phyloP scores from a whole-genome alignment of 495 filamentous ascomycete species.

The Neurospora sp. region DNA sequence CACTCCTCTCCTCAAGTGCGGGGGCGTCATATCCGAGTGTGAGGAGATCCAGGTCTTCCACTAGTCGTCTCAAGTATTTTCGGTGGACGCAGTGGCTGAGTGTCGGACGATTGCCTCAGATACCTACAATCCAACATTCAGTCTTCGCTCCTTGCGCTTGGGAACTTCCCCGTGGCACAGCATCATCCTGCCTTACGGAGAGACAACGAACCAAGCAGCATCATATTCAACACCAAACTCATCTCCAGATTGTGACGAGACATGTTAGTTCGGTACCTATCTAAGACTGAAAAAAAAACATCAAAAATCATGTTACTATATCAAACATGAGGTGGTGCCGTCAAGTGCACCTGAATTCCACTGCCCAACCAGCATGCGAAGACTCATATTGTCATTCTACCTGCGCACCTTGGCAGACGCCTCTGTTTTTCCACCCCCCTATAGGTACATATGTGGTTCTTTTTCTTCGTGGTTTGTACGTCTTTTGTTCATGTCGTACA shows the following conservation, averaged over 20 bases:
- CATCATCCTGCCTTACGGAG: background rate
- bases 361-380: background rate
- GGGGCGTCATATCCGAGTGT: background rate
- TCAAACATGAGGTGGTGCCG: background rate
- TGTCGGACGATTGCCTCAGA: background rate
- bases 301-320: background rate
- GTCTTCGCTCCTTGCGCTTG: background rate
- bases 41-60: background rate
- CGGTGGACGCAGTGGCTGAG: background rate
- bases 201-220: background rate
- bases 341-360: background rate
- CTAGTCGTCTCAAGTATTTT: background rate
- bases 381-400: background rate
- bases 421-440: background rate
- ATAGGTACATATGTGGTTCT: background rate
- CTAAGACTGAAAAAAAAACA: background rate
- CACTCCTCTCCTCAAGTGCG: background rate
- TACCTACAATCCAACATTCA: background rate
- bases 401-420: background rate
- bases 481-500: background rate
- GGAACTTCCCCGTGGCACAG: background rate
- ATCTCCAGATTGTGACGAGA: background rate
- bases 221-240: background rate
- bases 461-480: background rate
- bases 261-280: background rate